Base-by-base conservation (phyloP, 306 rosid species). In the Quercus dentata region DNA sequence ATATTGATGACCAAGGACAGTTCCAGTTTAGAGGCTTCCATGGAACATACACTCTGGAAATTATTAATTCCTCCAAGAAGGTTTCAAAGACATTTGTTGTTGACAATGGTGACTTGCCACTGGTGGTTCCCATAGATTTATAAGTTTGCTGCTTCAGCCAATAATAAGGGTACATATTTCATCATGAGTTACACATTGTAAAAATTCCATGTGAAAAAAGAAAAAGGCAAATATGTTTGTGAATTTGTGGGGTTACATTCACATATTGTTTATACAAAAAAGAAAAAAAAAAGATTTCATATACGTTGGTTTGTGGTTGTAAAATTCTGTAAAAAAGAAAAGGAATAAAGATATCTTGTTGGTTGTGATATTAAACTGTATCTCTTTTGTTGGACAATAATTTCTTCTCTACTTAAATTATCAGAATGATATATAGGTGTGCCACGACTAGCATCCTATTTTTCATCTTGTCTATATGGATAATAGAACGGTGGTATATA, bases 1-100 rank as follows among this genome's bases (percentile, higher is more conserved):
- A 81, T 71, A 76, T 87, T 57, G 90, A 90, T 44, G 92, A 87
- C 71, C 77, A 83, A 64, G 88, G 93, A 35, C 78, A 84, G 56
- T 91, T 86, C 83, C 71, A n/a, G 77, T 96, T 96, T 23, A 93
- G 94, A 74, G 97, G 97, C 20, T 96, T 93, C 75, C 86, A 85
- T 56, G 99, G 97, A 76, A 87, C 89, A 51, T 96, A 93, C 75
- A 71, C 4, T 3, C 85, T 93, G 54, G 93, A 96, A 76, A 83
- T 96, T 81, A 65, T 79, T 5, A 87, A 82, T 21, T 72, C 25
- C 11, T 59, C 82, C 21, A 86, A 86, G 90, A 88, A 59, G 81
- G 69, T 83, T 71, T 71, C 75, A 1, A 89, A 91, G 87, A 90
- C 97, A 38, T 91, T 96, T 56, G 88, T 89, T 57, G 99, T 95